Evolutionary conservation across 495 filamentous ascomycete genomes (phyloP), one percentile per base, ranked within the genome.

Genomic region (Penicillium coffeae): DNA sequence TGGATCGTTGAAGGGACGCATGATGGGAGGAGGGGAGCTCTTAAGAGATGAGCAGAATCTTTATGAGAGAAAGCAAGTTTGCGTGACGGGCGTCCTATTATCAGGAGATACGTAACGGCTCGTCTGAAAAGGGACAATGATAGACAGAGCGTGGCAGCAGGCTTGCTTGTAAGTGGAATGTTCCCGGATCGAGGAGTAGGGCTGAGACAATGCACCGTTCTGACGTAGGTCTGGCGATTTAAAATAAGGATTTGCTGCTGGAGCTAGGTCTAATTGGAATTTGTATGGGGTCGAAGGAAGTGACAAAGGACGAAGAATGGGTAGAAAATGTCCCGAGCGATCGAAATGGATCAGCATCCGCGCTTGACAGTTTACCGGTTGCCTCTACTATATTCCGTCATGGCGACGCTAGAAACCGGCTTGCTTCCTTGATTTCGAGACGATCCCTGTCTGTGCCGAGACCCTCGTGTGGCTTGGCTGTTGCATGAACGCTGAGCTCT

Each of bases 1-100:
- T 12, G 54, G 55, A 53, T 72, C 56, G 42, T 42, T 61, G 54
- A 60, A 69, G 34, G 65, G 68, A 48, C 49, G 63, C 66, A 72
- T 72, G 27, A 16, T 61, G 47, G 16, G 27, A 14, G 38, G 15
- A 37, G 27, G n/a, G 21, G 25, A 36, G 41, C 20, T n/a, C 32
- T 39, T 30, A 42, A 36, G 20, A 30, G 33, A 36, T 54, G 48
- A 47, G 49, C 14, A 25, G 19, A 40, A 2, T 25, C 38, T 6
- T 27, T 47, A 21, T n/a, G 32, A 21, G 21, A 22, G 38, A 48
- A 34, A 48, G 15, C 45, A 39, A 37, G 44, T 41, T 45, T 48
- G 38, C 15, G 19, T 18, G 19, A 34, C 33, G 44, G 16, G 13
- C 22, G 19, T 8, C 19, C 9, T 32, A 43, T 37, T 33, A 18